phyloP scores from a whole-genome alignment of 257 asterid genomes.

The Vinca minor region DNA sequence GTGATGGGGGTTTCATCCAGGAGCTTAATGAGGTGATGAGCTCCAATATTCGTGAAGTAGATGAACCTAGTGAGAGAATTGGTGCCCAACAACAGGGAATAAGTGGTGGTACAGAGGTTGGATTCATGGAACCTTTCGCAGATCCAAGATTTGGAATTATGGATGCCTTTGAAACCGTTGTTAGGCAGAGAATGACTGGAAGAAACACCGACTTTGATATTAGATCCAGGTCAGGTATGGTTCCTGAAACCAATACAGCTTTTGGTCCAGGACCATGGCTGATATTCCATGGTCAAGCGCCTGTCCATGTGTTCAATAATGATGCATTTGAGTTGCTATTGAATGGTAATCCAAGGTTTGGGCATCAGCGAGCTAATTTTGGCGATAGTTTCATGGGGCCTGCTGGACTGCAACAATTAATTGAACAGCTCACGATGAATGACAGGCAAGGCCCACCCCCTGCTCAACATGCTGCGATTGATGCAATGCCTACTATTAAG shows the following conservation, averaged over 20 bases:
- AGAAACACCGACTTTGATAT: too few relatives aligned
- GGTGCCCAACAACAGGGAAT: constrained; percentile 8
- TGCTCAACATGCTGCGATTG: constrained; percentile 42
- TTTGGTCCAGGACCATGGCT: constrained; percentile 45
- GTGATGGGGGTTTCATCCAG: constrained; percentile 75
- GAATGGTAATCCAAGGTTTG: constrained; percentile 26
- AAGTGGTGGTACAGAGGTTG: constrained; percentile 29
- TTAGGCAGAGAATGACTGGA: too few relatives aligned
- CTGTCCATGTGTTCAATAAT: constrained; percentile 17
- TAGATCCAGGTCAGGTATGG: constrained; percentile 46
- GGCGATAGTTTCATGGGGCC: constrained; percentile 35
- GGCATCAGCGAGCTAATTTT: constrained; percentile 27
- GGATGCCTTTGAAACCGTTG: constrained; percentile 74
- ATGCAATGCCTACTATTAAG: constrained; percentile 38
- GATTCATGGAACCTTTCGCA: constrained; percentile 25
- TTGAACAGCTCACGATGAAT: constrained; percentile 31
- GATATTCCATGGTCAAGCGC: constrained; percentile 40
- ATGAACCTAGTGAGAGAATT: constrained; percentile 10
- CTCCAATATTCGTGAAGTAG: constrained; percentile 13
- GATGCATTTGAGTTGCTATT: constrained; percentile 30
- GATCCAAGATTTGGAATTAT: constrained; percentile 42
- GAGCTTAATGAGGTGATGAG: constrained; percentile 50
- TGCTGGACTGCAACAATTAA: constrained; percentile 31
- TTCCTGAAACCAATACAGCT: constrained; percentile 31
- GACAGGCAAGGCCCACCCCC: constrained; percentile 45